These are phyloP conservation scores for Fusarium subtropicale DNA, from an alignment of 2,329 filamentous ascomycete species.

Conservation along the genomic window DNA sequence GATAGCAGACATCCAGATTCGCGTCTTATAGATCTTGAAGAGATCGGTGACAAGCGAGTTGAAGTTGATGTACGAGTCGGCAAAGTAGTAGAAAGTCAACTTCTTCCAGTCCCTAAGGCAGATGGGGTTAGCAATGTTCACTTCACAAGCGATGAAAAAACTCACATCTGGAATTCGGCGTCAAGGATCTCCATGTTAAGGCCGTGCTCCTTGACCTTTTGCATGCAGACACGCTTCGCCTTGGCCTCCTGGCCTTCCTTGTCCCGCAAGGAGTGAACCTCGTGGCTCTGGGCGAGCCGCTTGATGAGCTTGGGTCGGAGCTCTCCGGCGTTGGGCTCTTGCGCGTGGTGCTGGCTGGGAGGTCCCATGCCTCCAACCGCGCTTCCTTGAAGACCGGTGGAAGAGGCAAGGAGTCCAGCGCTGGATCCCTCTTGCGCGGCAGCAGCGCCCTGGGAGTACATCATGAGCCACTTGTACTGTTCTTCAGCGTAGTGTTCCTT, in stretches of 20 bases:
- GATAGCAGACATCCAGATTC: slow-evolving; percentile 99
- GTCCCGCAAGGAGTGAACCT: slow-evolving; percentile 87
- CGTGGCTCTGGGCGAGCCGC: slow-evolving; percentile 89
- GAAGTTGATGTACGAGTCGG: slow-evolving; percentile 98
- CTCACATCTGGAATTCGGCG: slow-evolving; percentile 98
- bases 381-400: slow-evolving; percentile 73
- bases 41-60: slow-evolving; percentile 96
- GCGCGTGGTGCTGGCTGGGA: slow-evolving; percentile 77
- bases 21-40: slow-evolving; percentile 99
- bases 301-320: slow-evolving; percentile 98
- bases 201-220: slow-evolving; percentile 94
- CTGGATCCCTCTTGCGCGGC: slow-evolving; percentile 70
- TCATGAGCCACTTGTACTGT: slow-evolving; percentile 98
- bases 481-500: slow-evolving; percentile 95
- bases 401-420: slow-evolving; percentile 71
- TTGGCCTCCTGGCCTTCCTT: slow-evolving; percentile 99
- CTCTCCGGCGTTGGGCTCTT: slow-evolving; percentile 77
- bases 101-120: slow-evolving; percentile 93
- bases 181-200: slow-evolving; percentile 99
- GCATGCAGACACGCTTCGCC: slow-evolving; percentile 94
- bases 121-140: slow-evolving; percentile 16
- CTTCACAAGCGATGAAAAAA: slow-evolving; percentile 34
- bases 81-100: slow-evolving; percentile 98
- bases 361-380: slow-evolving; percentile 84
- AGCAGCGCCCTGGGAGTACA: slow-evolving; percentile 88